Evolutionary conservation across 2,329 filamentous ascomycete species (phyloP), one percentile per base, ranked within the genome.

Genomic region (Venturia asperata): DNA sequence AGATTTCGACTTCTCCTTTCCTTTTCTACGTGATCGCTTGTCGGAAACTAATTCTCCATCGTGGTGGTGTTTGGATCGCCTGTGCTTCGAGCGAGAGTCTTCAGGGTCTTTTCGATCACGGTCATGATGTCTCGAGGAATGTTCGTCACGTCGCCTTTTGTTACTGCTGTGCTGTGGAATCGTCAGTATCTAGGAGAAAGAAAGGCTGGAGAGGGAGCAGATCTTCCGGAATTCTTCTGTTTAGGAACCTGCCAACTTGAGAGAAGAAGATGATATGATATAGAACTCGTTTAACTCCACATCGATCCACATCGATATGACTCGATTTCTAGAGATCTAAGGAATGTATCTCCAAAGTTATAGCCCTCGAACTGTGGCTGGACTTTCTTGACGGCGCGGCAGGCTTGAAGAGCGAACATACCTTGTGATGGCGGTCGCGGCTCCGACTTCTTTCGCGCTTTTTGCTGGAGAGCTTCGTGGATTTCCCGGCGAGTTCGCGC

Each of bases 1-100:
- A 27, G 47, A 37, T 10, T 58, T 64, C 27, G n/a, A 45, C 17
- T 61, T 61, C 37, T 61, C 60, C 39, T 64, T 64, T 66, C 88
- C 82, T 72, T 91, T 91, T 71, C 86, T 82, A 61, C 84, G 70
- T 62, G 72, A 73, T 52, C 74, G 73, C 41, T 83, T 80, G n/a
- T 82, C 77, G 6, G 65, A 74, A 71, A 74, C 75, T 52, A 79
- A 77, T 49, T 76, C 74, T 64, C 81, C 79, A 68, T 82, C 81
- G 67, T 76, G 74, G 65, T 63, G 24, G n/a, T 43, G 64, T 37
- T 41, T 66, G 15, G 58, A 56, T 62, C 78, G 77, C 45, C 78
- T 70, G 61, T 69, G 70, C 65, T 34, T 64, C 6, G 43, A 49
- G 52, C 49, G 63, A 21, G 43, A 37, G 19, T 58, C 52, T n/a